Evolutionary conservation across 1,139 yeast species (phyloP).

Genomic region (Sugiyamaella pinicola): DNA sequence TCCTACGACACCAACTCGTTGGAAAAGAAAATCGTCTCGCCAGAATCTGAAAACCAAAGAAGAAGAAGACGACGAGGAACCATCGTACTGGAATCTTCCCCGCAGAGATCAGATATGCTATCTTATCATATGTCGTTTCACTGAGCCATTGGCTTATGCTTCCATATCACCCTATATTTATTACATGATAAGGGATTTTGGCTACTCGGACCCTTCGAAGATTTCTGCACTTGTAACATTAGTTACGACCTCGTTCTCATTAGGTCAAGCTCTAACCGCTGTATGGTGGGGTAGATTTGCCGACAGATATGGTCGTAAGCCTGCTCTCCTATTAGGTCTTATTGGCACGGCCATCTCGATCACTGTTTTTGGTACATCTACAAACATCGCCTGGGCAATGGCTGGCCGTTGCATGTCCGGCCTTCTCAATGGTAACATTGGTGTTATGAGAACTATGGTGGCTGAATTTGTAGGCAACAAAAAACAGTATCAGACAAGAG

Average conservation of each 20-base stretch:
- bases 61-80: constrained; percentile 22
- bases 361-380: constrained; percentile 55
- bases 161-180: constrained; percentile 64
- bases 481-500: constrained; percentile 59
- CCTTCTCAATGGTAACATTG: constrained; percentile 59
- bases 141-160: constrained; percentile 64
- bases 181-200: constrained; percentile 61
- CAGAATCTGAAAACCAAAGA: neutral
- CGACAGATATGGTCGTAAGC: constrained; percentile 57
- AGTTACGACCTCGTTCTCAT: constrained; percentile 57
- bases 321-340: constrained; percentile 53
- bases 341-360: constrained; percentile 54
- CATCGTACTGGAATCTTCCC: constrained; percentile 37
- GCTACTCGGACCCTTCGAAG: constrained; percentile 53
- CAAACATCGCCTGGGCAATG: constrained; percentile 53
- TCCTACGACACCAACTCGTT: constrained; percentile 16
- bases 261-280: constrained; percentile 55
- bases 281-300: constrained; percentile 61
- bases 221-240: constrained; percentile 53
- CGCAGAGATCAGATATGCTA: constrained; percentile 35
- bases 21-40: constrained; percentile 20
- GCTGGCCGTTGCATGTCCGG: constrained; percentile 56
- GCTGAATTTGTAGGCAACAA: constrained; percentile 58
- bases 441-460: constrained; percentile 59
- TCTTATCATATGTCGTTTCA: constrained; percentile 45